phyloP scores from a whole-genome alignment of 2,329 filamentous ascomycete genomes.

The Pestalotiopsis sp. region DNA sequence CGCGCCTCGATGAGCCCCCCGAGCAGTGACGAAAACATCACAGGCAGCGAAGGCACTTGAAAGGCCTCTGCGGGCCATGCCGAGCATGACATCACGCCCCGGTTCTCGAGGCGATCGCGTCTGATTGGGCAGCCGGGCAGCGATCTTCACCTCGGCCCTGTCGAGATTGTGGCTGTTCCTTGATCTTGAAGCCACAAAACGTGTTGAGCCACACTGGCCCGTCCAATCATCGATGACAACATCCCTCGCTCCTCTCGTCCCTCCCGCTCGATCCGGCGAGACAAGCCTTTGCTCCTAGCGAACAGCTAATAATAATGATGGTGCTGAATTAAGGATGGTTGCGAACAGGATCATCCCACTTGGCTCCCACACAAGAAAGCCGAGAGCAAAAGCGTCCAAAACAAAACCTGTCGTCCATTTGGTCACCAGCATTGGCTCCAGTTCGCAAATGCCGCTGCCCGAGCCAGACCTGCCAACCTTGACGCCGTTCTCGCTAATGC shows the following conservation, averaged over 20 bases:
- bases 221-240: not conserved
- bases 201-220: not conserved
- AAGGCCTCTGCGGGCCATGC: not conserved
- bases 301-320: not conserved
- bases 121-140: not conserved
- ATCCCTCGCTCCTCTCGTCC: not conserved
- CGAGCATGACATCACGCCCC: not conserved
- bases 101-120: not conserved
- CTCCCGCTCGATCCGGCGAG: not conserved
- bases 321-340: not conserved
- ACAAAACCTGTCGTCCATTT: not conserved
- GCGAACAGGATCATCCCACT: not conserved
- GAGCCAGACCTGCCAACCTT: not conserved
- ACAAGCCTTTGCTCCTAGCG: not conserved
- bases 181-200: not conserved
- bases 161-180: not conserved
- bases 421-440: not conserved
- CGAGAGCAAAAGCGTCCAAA: not conserved
- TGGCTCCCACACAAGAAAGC: not conserved
- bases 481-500: not conserved
- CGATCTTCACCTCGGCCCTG: not conserved
- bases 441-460: not conserved
- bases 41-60: not conserved
- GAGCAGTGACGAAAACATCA: not conserved
- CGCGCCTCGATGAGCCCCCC: not conserved